phyloP scores from a whole-genome alignment of 2,329 filamentous ascomycete genomes.

The Fusarium sp. region DNA sequence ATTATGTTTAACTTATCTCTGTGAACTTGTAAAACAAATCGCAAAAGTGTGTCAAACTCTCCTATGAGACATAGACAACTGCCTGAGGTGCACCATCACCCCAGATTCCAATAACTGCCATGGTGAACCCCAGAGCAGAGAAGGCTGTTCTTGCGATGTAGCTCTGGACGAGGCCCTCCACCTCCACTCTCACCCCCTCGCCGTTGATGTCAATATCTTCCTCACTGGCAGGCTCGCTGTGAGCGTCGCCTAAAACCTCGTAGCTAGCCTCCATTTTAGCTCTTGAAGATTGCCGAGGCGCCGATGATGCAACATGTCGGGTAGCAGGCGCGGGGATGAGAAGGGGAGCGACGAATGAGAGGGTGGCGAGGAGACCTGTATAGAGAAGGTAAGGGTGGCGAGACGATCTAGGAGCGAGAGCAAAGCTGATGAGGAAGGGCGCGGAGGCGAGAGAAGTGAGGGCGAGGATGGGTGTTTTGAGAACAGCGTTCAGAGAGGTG shows the following conservation, averaged over 20 bases:
- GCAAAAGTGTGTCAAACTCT: background rate
- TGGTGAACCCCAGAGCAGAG: constrained; percentile 66
- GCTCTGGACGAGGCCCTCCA: constrained; percentile 65
- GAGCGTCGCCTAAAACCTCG: constrained; percentile 70
- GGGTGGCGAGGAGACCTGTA: constrained; percentile 75
- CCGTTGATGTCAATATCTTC: constrained; percentile 68
- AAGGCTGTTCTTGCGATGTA: constrained; percentile 65
- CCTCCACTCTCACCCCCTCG: constrained; percentile 68
- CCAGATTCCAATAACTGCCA: constrained; percentile 74
- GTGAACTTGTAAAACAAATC: constrained; percentile 18
- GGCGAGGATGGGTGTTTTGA: constrained; percentile 72
- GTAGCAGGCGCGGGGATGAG: constrained; percentile 54
- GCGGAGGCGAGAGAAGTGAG: constrained; percentile 76
- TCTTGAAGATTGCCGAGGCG: constrained; percentile 47
- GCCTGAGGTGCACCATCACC: constrained; percentile 64
- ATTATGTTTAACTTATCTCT: constrained; percentile 30
- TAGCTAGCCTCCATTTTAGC: constrained; percentile 75
- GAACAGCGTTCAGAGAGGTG: constrained; percentile 70
- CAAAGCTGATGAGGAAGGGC: constrained; percentile 81
- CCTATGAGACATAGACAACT: constrained; percentile 49
- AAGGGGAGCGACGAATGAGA: constrained; percentile 66
- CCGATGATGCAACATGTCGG: constrained; percentile 44
- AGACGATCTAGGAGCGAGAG: constrained; percentile 76
- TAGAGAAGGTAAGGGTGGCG: constrained; percentile 93
- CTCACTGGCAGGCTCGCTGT: constrained; percentile 60